Percentiles rank a stretch among this genome's conserved stretches.
Evolutionary conservation across 2,329 filamentous ascomycete species (phyloP).

Genomic region (Pseudogymnoascus sp.): DNA sequence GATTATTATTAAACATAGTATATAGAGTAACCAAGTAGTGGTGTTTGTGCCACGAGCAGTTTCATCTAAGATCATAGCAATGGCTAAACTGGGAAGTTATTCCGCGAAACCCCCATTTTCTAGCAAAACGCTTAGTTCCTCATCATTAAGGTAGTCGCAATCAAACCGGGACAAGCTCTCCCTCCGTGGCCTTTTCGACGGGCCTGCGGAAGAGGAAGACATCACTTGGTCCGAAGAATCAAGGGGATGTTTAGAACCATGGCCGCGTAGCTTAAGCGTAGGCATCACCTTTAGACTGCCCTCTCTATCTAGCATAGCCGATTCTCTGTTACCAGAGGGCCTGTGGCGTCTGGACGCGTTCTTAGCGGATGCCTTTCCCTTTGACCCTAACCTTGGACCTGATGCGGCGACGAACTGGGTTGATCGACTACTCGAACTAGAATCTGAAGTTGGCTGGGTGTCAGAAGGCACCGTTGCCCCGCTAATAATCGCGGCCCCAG

Average conservation of each 20-base stretch:
- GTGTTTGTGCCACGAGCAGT: no score
- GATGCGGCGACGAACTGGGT: no score
- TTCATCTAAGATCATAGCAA: no score
- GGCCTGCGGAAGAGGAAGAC: background rate
- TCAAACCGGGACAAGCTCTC: background rate
- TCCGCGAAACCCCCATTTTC: background rate
- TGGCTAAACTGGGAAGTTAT: background rate
- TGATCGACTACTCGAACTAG: background rate
- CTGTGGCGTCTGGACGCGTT: background rate
- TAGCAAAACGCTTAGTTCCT: background rate
- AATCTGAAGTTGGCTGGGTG: background rate
- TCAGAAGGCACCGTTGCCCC: background rate
- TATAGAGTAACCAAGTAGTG: no score
- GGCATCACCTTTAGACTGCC: background rate
- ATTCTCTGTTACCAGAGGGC: background rate
- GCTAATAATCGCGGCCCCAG: background rate
- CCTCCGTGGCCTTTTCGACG: background rate
- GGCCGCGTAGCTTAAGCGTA: background rate
- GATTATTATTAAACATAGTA: no score
- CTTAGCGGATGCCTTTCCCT: background rate
- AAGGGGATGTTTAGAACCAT: background rate
- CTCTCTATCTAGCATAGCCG: background rate
- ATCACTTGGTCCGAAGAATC: background rate
- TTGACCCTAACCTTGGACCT: no score
- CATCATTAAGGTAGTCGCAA: background rate